A percentile compares a stretch with the other conserved stretches of the same genome.
Evolutionary conservation across 2,329 filamentous ascomycete species (phyloP).

Genomic region (Proliferodiscus dingleyae): DNA sequence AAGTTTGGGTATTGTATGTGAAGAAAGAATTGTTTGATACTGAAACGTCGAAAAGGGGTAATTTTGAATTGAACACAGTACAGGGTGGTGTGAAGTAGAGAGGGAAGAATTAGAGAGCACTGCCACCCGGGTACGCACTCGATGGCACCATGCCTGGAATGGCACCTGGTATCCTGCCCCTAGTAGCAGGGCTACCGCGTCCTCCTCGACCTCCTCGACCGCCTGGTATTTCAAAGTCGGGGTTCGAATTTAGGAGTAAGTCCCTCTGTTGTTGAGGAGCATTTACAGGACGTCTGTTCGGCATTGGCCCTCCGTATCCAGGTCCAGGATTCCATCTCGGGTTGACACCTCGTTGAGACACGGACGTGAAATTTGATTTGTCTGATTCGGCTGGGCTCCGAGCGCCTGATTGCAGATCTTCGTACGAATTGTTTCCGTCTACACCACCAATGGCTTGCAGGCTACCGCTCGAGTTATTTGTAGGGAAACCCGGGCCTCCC

Average conservation of each 20-base stretch:
- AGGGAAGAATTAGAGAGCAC: constrained; percentile 14
- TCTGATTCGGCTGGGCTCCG: constrained; percentile 76
- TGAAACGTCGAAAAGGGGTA: constrained; percentile 6
- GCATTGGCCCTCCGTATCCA: constrained; percentile 33
- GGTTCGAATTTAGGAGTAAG: constrained; percentile 71
- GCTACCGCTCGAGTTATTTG: constrained; percentile 23
- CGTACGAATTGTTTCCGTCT: constrained; percentile 46
- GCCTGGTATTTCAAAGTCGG: constrained; percentile 73
- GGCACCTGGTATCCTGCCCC: constrained; percentile 22
- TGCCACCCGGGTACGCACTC: constrained; percentile 45
- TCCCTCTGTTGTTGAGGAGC: constrained; percentile 54
- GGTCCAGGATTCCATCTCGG: constrained; percentile 65
- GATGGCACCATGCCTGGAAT: constrained; percentile 46
- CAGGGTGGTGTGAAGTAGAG: neutral
- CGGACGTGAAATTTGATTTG: constrained; percentile 80
- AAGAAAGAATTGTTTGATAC: constrained; percentile 7
- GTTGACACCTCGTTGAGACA: constrained; percentile 84
- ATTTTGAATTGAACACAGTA: constrained; percentile 2
- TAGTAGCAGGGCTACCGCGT: constrained; percentile 6
- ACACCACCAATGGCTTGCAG: constrained; percentile 17
- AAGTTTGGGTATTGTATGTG: constrained; percentile 14
- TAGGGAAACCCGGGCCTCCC: constrained; percentile 11
- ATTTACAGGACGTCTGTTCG: constrained; percentile 19
- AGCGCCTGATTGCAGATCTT: constrained; percentile 56
- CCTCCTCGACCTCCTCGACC: constrained; percentile 21